Evolutionary conservation across 441 rosid genomes (phyloP), one percentile per base, ranked within the genome.

Genomic region (Euphorbia schlechtendalii): DNA sequence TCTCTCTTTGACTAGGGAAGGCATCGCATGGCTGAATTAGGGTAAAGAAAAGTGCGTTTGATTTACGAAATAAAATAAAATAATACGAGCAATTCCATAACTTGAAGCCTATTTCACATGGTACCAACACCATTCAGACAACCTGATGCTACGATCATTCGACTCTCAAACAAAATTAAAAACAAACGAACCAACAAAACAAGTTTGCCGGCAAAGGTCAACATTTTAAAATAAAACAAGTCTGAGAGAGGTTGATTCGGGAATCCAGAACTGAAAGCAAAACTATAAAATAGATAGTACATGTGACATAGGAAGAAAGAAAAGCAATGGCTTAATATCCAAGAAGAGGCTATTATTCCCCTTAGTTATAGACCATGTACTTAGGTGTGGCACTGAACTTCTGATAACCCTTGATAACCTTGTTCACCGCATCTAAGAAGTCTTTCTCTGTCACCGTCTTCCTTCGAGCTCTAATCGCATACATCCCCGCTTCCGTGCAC

Each of bases 401-500:
- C 67, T 92, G 97, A 41, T 92, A 90, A 24, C 98, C 97, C 66
- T 93, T 93, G 61, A 93, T 90, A 46, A 93, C 98, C 69, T 92
- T 92, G 85, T 92, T 88, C 66, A 92, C 97, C 3, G 98, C 98
- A 51, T 92, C 98, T 15, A 92, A 83, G 76, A 92, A 92, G 73
- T 92, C 98, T 55, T 92, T 92, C 82, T 92, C 97, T 0, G 98
- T 92, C 54, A 90, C 98, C 0, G 97, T 90, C 80, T 93, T 93
- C 72, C 98, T 82, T 38, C 98, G 76, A 0, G 98, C 98, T 49
- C 98, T 77, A 67, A 93, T 90, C 5, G 98, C 98, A 59, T 71
- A 90, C 98, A 93, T 88, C n/a, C 98, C 98, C 0, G 98, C 98
- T 75, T 93, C 98, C 0, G 98, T 93, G 83, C 98, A 93, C n/a